These are phyloP conservation scores for Alternaria tenuissima DNA, from an alignment of 2,329 filamentous ascomycete genomes.

Conservation along the genomic window DNA sequence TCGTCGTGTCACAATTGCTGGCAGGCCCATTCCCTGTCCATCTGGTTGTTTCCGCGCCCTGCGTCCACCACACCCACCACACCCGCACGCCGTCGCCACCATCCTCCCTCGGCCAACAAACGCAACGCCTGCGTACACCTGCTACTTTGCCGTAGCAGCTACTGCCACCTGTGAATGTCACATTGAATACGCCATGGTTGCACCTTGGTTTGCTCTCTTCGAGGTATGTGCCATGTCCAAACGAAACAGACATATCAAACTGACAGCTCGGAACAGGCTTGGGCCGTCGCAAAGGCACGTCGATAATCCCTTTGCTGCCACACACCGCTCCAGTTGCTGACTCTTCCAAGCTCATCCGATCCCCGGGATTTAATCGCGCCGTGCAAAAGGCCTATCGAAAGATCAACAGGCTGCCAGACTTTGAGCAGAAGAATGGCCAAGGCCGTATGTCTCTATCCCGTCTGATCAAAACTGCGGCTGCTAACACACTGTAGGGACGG, in stretches of 20 bases:
- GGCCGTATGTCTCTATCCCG: conserved; percentile 54
- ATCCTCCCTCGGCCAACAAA: conserved; percentile 5
- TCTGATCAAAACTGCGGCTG: background rate
- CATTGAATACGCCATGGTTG: conserved; percentile 28
- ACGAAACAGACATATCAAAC: conserved; percentile 11
- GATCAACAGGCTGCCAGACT: conserved; percentile 57
- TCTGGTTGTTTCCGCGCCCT: background rate
- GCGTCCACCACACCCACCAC: conserved; percentile 1
- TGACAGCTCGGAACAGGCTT: conserved; percentile 43
- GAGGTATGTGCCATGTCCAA: conserved; percentile 36
- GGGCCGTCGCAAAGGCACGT: conserved; percentile 50
- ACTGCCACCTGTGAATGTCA: background rate
- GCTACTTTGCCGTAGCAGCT: conserved; percentile 9
- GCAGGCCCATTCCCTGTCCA: conserved; percentile 11
- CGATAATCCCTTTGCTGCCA: background rate
- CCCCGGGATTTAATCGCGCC: conserved; percentile 62
- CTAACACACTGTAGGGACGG: conserved; percentile 32
- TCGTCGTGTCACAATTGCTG: conserved; percentile 13
- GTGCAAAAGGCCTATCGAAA: conserved; percentile 61
- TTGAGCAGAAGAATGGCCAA: conserved; percentile 48
- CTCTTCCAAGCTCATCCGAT: conserved; percentile 58
- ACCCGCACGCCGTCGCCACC: conserved; percentile 3
- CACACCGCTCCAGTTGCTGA: background rate
- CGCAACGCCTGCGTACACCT: conserved; percentile 7
- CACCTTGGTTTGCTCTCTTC: conserved; percentile 42